Evolutionary conservation across 2,329 filamentous ascomycete genomes (phyloP).

Genomic region (Aureobasidium sp.): DNA sequence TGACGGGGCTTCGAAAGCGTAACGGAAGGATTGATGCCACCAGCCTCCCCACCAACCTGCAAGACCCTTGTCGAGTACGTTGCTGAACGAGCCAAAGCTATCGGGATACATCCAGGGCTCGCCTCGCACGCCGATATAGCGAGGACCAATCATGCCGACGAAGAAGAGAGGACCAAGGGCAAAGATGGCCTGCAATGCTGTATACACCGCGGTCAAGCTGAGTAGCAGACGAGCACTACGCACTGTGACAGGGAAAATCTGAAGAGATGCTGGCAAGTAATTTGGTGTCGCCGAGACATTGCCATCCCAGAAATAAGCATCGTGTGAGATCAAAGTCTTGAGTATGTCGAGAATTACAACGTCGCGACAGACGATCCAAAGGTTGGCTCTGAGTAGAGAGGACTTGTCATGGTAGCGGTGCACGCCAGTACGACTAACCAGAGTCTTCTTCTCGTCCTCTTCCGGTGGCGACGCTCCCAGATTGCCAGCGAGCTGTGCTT

Average conservation of each 20-base stretch:
- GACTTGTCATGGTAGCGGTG: constrained; percentile 28
- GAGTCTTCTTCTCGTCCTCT: constrained; percentile 11
- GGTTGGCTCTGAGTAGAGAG: constrained; percentile 28
- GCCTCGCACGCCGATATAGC: constrained; percentile 51
- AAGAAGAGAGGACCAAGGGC: constrained; percentile 54
- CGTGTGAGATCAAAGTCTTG: constrained; percentile 60
- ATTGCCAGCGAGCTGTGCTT: constrained; percentile 30
- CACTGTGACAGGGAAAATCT: constrained; percentile 35
- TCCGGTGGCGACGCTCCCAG: constrained; percentile 16
- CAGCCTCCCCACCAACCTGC: constrained; percentile 74
- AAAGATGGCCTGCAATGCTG: constrained; percentile 55
- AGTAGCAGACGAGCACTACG: constrained; percentile 50
- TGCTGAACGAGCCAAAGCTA: constrained; percentile 45
- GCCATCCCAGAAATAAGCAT: constrained; percentile 63
- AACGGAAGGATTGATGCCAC: constrained; percentile 89
- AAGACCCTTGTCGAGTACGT: constrained; percentile 61
- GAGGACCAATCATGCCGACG: constrained; percentile 48
- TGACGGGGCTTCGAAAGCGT: constrained; percentile 57
- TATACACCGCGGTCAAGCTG: constrained; percentile 48
- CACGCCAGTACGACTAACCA: constrained; percentile 28
- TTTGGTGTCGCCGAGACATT: constrained; percentile 37
- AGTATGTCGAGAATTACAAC: constrained; percentile 65
- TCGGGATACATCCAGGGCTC: constrained; percentile 55
- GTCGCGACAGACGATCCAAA: constrained; percentile 40
- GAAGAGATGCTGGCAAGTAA: constrained; percentile 37